Conservation (phyloP, 257 asterid genomes). For the Ilex asprella region DNA sequence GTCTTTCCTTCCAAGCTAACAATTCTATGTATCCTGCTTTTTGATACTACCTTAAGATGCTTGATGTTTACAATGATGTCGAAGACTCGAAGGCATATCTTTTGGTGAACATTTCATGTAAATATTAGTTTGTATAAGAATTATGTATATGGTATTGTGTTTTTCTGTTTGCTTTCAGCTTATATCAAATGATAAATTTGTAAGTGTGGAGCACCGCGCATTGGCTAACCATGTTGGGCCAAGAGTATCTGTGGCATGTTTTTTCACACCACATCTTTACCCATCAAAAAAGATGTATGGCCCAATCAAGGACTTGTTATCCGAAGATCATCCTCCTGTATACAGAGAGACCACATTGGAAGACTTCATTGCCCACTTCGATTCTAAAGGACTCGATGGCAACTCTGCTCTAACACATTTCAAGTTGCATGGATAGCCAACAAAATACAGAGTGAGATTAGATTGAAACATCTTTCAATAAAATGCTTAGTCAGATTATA, state of each 20-base stretch:
- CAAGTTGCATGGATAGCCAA: not conserved
- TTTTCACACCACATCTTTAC: not conserved
- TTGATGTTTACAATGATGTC: not conserved
- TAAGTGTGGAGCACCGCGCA: not conserved
- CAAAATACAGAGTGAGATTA: too few relatives aligned
- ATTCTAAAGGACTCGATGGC: not conserved
- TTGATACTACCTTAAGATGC: not conserved
- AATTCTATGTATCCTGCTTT: not conserved
- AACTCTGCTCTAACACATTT: not conserved
- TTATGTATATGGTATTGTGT: too few relatives aligned
- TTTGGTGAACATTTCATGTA: not conserved
- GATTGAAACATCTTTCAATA: too few relatives aligned
- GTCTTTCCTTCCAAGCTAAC: not conserved
- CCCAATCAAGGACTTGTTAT: too few relatives aligned
- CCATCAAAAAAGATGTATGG: not conserved
- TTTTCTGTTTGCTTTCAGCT: not conserved
- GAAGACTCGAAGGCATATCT: not conserved
- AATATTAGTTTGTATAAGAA: not conserved
- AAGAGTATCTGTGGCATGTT: not conserved
- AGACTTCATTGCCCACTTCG: not conserved
- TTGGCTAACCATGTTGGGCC: not conserved
- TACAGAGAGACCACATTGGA: not conserved
- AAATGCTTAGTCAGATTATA: too few relatives aligned
- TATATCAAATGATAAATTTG: not conserved
- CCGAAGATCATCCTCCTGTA: not conserved